These are phyloP conservation scores for Clavispora carvajalis DNA, from an alignment of 805 yeast species.

Conservation along the genomic window DNA sequence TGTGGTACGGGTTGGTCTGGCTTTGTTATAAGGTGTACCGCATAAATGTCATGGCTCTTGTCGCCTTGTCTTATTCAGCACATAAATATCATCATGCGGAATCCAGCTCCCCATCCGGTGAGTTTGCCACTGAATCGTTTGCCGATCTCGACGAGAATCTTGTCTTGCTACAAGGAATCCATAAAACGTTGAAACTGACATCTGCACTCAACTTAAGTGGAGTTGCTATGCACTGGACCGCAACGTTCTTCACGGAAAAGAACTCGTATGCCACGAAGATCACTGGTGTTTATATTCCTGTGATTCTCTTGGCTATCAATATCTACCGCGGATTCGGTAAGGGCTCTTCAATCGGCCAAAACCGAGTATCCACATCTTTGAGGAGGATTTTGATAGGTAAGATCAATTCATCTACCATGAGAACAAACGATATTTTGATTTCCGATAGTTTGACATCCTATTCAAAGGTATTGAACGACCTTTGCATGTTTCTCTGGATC, in stretches of 20 bases:
- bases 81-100: slow-evolving; percentile 28
- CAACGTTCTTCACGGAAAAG: slow-evolving; percentile 2
- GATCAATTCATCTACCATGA: slow-evolving; percentile 48
- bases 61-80: slow-evolving; percentile 36
- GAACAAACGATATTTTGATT: slow-evolving; percentile 76
- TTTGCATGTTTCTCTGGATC: slow-evolving; percentile 50
- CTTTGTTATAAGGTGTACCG: slow-evolving; percentile 29
- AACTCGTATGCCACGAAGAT: slow-evolving; percentile 27
- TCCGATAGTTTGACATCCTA: slow-evolving; percentile 85
- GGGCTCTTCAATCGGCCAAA: slow-evolving; percentile 29
- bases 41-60: slow-evolving; percentile 43
- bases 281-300: slow-evolving; percentile 18
- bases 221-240: slow-evolving; percentile 20
- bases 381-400: slow-evolving; percentile 53
- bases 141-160: slow-evolving; percentile 29
- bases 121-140: slow-evolving; percentile 24
- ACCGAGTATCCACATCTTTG: slow-evolving; percentile 44
- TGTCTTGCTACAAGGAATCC: slow-evolving; percentile 29
- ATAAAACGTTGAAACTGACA: slow-evolving; percentile 25
- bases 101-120: slow-evolving; percentile 20
- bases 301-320: slow-evolving; percentile 3
- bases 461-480: slow-evolving; percentile 69
- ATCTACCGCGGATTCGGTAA: slow-evolving; percentile 29
- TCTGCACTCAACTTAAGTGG: slow-evolving; percentile 16
- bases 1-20: slow-evolving; percentile 48